A percentile compares a stretch with the other conserved stretches of the same genome.
Evolutionary conservation across 495 filamentous ascomycete species (phyloP).

Genomic region (Podospora didyma): DNA sequence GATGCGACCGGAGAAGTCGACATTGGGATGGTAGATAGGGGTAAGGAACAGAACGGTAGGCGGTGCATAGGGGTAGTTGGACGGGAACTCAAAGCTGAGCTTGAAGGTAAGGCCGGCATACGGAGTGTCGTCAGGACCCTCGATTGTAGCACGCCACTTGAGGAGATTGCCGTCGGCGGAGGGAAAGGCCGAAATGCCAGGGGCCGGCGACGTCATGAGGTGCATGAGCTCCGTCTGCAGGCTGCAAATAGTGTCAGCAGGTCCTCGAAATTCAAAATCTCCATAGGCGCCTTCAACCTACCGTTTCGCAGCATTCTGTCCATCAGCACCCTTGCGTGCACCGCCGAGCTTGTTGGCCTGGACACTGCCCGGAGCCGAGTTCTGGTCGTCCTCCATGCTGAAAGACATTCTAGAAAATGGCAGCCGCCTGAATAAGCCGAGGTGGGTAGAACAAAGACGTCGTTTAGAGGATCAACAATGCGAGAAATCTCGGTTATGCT

Average conservation of each 20-base stretch:
- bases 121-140: slow-evolving; percentile 84
- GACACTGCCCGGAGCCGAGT: slow-evolving; percentile 58
- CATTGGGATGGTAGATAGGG: slow-evolving; percentile 90
- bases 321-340: slow-evolving; percentile 52
- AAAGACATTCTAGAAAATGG: slow-evolving; percentile 51
- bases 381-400: slow-evolving; percentile 68
- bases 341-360: slow-evolving; percentile 55
- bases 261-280: background rate
- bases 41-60: slow-evolving; percentile 92
- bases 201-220: slow-evolving; percentile 90
- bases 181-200: slow-evolving; percentile 94
- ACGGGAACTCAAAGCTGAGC: slow-evolving; percentile 85
- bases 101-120: slow-evolving; percentile 89
- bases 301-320: slow-evolving; percentile 78
- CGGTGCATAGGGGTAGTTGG: slow-evolving; percentile 90
- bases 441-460: background rate
- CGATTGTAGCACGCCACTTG: slow-evolving; percentile 89
- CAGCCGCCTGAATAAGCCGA: background rate
- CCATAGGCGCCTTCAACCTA: slow-evolving; percentile 27
- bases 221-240: slow-evolving; percentile 97
- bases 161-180: slow-evolving; percentile 85
- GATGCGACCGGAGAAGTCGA: slow-evolving; percentile 88
- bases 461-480: slow-evolving; percentile 5
- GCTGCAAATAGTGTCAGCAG: slow-evolving; percentile 44
- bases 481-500: slow-evolving; percentile 12